Evolutionary conservation across 805 yeast genomes (phyloP).

Genomic region (Isabelozyma rhagii): DNA sequence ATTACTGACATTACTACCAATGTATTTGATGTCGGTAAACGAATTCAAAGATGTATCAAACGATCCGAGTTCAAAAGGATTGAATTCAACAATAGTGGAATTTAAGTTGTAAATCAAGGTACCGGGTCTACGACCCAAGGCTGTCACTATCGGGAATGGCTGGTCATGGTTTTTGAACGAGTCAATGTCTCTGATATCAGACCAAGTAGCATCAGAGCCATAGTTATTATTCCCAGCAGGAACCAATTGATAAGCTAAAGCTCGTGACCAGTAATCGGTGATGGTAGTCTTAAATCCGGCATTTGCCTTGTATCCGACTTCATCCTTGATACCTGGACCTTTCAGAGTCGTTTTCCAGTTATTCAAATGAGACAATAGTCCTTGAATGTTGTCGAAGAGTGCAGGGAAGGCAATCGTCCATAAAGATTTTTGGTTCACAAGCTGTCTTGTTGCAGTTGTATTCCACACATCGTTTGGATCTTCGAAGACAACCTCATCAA

Average conservation of each 20-base stretch:
- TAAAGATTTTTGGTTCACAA: constrained; percentile 20
- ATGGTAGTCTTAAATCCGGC: constrained; percentile 70
- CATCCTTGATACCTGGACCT: constrained; percentile 46
- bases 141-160: constrained; percentile 39
- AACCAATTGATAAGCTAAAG: constrained; percentile 65
- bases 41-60: constrained; percentile 37
- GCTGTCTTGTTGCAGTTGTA: constrained; percentile 23
- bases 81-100: constrained; percentile 39
- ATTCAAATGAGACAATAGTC: constrained; percentile 26
- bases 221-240: constrained; percentile 20
- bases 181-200: constrained; percentile 25
- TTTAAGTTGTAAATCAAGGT: constrained; percentile 26
- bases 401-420: constrained; percentile 17
- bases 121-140: constrained; percentile 34
- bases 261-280: constrained; percentile 81
- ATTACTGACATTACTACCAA: constrained; percentile 32
- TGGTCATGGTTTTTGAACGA: constrained; percentile 32
- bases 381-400: constrained; percentile 17
- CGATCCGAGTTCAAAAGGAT: constrained; percentile 42
- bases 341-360: constrained; percentile 26
- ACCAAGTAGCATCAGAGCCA: constrained; percentile 26
- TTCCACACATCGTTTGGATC: constrained; percentile 34
- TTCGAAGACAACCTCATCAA: constrained; percentile 50
- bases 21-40: constrained; percentile 33
- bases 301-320: constrained; percentile 37